Conservation (phyloP, 208 protist genomes). For the Porcisia hertigi region DNA sequence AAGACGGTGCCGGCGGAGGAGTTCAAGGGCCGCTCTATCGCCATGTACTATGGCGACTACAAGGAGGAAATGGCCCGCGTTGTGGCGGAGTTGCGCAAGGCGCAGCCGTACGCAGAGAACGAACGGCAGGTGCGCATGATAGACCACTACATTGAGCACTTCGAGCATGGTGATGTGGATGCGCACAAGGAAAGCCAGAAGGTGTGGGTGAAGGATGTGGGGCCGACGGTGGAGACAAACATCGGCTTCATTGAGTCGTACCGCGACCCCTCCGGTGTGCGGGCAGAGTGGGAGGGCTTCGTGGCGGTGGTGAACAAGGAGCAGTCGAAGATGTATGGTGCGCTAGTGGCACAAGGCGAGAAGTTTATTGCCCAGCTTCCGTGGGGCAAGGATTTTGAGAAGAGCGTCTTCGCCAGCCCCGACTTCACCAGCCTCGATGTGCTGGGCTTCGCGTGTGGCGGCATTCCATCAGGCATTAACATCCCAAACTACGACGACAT, state of each 20-base stretch:
- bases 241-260: conserved; percentile 96
- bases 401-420: conserved; percentile 83
- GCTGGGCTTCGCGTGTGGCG: conserved; percentile 83
- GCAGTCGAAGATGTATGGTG: conserved; percentile 72
- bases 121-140: conserved; percentile 87
- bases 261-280: conserved; percentile 89
- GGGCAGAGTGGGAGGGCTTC: conserved; percentile 93
- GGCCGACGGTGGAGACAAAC: conserved; percentile 92
- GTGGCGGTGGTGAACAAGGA: conserved; percentile 92
- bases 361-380: conserved; percentile 81
- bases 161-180: conserved; percentile 77
- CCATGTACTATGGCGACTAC: conserved; percentile 82
- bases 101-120: conserved; percentile 68
- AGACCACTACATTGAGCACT: conserved; percentile 86
- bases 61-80: conserved; percentile 64
- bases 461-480: conserved; percentile 91
- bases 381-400: conserved; percentile 89
- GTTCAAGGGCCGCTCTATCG: conserved; percentile 58
- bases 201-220: conserved; percentile 91
- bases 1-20: conserved; percentile 38
- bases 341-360: conserved; percentile 63
- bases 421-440: conserved; percentile 94
- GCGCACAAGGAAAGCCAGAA: conserved; percentile 88
- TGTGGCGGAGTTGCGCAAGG: conserved; percentile 52
- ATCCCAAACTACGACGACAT: conserved; percentile 94